Base-by-base conservation (phyloP, 2,329 filamentous ascomycete species). In the Trichoderma endophyticum region DNA sequence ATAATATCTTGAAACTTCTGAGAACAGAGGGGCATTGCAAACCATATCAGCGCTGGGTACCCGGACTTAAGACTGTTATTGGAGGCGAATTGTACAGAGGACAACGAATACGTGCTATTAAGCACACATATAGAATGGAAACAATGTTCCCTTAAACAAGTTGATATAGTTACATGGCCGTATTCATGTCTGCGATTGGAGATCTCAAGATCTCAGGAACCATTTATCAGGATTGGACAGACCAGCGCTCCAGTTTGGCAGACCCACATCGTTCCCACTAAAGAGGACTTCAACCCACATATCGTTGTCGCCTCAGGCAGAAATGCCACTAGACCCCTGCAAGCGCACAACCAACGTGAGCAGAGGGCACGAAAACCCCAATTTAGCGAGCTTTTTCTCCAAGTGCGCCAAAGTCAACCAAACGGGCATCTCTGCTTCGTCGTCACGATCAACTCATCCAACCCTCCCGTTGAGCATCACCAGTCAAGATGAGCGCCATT, bases 401-500 rank as follows among this genome's bases (percentile, higher is more conserved):
- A 72, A 30, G 62, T 57, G 36, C 62, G 56, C 43, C 62, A 73
- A 62, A 67, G 68, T 64, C 28, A 70, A 24, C 57, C 56, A 48
- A 67, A 32, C 56, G 28, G 26, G 30, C 18, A 26, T 34, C 21
- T 71, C 28, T 56, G 34, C 12, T 74, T 62, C 72, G 67, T 73
- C 72, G 75, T 76, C 77, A 75, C 73, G 75, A 78, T 74, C 73
- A 74, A 76, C 77, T 59, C 56, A 71, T 75, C 76, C 75, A 77
- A 77, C 76, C 77, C 76, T 76, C 78, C 75, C 78, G 77, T 78
- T 77, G 79, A 77, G 78, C 77, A 82, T 76, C 77, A 81, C 76
- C 83, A 81, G 85, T 84, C 86, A 90, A 83, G 81, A 91, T 91
- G 89, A 87, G 83, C 83, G 82, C 82, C 82, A 87, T 96, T 84